phyloP scores from a whole-genome alignment of 1,284 basidiomycete species.

The Cryptococcus sp. region DNA sequence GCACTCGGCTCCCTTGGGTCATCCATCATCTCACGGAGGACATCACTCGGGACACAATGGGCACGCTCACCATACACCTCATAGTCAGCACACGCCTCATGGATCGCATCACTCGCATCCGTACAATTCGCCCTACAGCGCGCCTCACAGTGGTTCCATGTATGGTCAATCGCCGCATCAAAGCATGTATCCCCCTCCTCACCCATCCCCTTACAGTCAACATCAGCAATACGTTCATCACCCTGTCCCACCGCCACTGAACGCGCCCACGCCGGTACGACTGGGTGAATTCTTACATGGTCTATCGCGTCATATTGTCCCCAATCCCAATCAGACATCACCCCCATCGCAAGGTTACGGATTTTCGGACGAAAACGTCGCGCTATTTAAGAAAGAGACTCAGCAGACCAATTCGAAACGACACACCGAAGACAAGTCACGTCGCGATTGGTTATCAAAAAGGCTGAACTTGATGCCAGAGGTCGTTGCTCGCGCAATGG shows the following conservation, averaged over 20 bases:
- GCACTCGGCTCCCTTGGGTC: background rate
- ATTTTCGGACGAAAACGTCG: background rate
- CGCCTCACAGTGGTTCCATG: background rate
- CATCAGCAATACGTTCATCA: background rate
- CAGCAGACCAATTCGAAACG: background rate
- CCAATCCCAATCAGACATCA: background rate
- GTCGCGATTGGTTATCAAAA: background rate
- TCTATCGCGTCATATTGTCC: background rate
- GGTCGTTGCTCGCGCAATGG: background rate
- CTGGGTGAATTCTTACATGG: background rate
- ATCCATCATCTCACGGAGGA: background rate
- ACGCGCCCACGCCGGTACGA: background rate
- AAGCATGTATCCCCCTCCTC: background rate
- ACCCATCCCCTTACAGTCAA: background rate
- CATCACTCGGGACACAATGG: background rate
- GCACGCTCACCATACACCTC: background rate
- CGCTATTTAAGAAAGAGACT: background rate
- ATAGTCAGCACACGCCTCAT: background rate
- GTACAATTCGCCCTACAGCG: background rate
- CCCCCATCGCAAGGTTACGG: background rate
- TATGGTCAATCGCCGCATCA: background rate
- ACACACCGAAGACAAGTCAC: background rate
- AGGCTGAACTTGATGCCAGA: background rate
- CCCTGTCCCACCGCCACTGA: background rate
- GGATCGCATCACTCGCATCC: background rate